Percentiles rank a stretch among this genome's conserved stretches.
phyloP scores from a whole-genome alignment of 2,329 filamentous ascomycete species.

The Xenoacremonium recifei region DNA sequence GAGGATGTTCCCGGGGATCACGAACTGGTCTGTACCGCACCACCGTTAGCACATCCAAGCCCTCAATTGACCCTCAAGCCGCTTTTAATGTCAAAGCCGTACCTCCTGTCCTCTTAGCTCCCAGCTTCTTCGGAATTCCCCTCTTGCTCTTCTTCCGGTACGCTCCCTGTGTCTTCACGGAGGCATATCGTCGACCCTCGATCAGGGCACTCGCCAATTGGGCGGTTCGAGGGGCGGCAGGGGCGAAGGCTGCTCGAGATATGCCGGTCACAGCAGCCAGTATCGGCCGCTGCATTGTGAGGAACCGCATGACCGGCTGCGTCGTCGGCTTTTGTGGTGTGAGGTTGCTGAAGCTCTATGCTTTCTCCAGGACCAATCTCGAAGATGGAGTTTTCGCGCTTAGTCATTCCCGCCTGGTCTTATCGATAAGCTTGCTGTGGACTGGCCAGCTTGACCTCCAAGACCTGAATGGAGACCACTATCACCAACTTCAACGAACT shows the following conservation, averaged over 20 bases:
- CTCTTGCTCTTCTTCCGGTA: conserved; percentile 64
- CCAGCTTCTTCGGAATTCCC: conserved; percentile 76
- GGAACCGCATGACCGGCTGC: conserved; percentile 42
- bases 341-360: conserved; percentile 25
- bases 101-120: conserved; percentile 91
- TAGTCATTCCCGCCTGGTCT: conserved; percentile 20
- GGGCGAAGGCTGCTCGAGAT: conserved; percentile 22
- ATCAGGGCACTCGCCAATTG: conserved; percentile 41
- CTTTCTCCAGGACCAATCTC: conserved; percentile 15
- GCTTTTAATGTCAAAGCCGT: conserved; percentile 34
- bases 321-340: conserved; percentile 32
- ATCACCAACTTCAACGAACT: not conserved
- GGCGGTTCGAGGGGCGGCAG: conserved; percentile 17
- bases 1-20: conserved; percentile 95
- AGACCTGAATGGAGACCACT: too few species aligned
- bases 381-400: conserved; percentile 26
- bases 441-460: conserved; percentile 19
- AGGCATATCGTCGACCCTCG: conserved; percentile 53
- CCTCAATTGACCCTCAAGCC: not conserved
- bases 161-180: conserved; percentile 64
- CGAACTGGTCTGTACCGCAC: conserved; percentile 86
- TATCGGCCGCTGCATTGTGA: conserved; percentile 46
- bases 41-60: conserved; percentile 12
- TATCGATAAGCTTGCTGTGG: conserved; percentile 25
- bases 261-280: conserved; percentile 37